These are phyloP conservation scores for Amaranthus tricolor DNA, from an alignment of 179 eudicot species.

Conservation along the genomic window DNA sequence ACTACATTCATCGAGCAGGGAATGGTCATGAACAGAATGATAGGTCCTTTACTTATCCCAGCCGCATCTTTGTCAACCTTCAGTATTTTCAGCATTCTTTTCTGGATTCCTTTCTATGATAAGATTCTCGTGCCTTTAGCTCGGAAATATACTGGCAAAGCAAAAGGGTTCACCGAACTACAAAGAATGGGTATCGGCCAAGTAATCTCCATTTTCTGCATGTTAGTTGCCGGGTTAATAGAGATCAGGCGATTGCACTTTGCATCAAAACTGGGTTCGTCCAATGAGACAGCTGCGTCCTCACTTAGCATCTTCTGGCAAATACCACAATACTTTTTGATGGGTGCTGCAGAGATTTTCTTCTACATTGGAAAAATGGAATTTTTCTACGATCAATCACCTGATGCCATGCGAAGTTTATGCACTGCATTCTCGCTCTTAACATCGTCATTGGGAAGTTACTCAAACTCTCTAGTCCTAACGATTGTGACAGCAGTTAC, in stretches of 20 bases:
- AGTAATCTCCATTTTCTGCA: slow-evolving; percentile 25
- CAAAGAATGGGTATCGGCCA: slow-evolving; percentile 37
- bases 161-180: slow-evolving; percentile 27
- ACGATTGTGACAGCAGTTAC: slow-evolving; percentile 34
- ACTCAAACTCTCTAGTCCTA: slow-evolving; percentile 33
- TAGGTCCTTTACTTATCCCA: slow-evolving; percentile 27
- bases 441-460: slow-evolving; percentile 26
- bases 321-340: slow-evolving; percentile 32
- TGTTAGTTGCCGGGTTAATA: slow-evolving; percentile 28
- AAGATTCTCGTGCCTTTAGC: slow-evolving; percentile 24
- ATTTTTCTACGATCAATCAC: slow-evolving; percentile 35
- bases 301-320: slow-evolving; percentile 33
- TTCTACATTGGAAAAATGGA: slow-evolving; percentile 29
- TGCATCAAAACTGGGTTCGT: slow-evolving; percentile 3
- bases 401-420: slow-evolving; percentile 37
- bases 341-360: slow-evolving; percentile 31
- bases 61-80: slow-evolving; percentile 33
- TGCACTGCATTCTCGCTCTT: slow-evolving; percentile 30
- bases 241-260: slow-evolving; percentile 23
- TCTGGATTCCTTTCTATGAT: slow-evolving; percentile 28
- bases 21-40: slow-evolving; percentile 29
- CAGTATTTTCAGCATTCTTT: slow-evolving; percentile 19
- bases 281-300: background rate
- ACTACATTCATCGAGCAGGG: slow-evolving; percentile 38
- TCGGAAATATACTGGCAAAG: slow-evolving; percentile 23